Evolutionary conservation across 441 rosid species (phyloP).

Genomic region (Flueggea neowawraea): DNA sequence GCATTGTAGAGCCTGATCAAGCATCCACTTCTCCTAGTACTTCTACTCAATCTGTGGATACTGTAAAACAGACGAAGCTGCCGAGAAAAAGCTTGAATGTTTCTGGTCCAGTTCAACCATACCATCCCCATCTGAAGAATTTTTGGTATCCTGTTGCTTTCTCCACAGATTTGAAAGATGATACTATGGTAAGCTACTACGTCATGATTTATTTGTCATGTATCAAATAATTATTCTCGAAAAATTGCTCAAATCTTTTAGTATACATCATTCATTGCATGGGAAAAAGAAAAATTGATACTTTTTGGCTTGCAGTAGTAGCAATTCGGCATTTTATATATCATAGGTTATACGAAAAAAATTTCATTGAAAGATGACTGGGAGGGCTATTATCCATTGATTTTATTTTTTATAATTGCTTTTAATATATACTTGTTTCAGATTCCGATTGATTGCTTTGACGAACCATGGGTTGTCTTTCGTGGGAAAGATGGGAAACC

Average conservation of each 20-base stretch:
- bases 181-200: slow-evolving; percentile 66
- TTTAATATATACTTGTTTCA: slow-evolving; percentile 21
- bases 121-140: slow-evolving; percentile 66
- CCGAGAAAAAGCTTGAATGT: slow-evolving; percentile 74
- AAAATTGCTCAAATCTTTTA: neutral
- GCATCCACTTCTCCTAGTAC: slow-evolving; percentile 43
- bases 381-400: neutral
- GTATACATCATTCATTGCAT: too few species aligned
- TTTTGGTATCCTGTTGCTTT: slow-evolving; percentile 97
- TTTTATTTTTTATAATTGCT: slow-evolving; percentile 1
- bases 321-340: too few species aligned
- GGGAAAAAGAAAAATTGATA: too few species aligned
- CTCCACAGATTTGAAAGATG: slow-evolving; percentile 76
- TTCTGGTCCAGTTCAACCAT: slow-evolving; percentile 88
- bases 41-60: slow-evolving; percentile 34
- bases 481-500: slow-evolving; percentile 92
- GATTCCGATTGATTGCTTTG: slow-evolving; percentile 95
- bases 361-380: neutral
- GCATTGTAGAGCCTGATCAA: slow-evolving; percentile 35
- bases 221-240: neutral
- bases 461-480: slow-evolving; percentile 92
- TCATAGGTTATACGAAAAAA: too few species aligned
- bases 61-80: slow-evolving; percentile 28
- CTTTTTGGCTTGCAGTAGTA: too few species aligned
- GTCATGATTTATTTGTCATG: neutral